phyloP scores from a whole-genome alignment of 495 filamentous ascomycete genomes.

The Penicillium pancosmium region DNA sequence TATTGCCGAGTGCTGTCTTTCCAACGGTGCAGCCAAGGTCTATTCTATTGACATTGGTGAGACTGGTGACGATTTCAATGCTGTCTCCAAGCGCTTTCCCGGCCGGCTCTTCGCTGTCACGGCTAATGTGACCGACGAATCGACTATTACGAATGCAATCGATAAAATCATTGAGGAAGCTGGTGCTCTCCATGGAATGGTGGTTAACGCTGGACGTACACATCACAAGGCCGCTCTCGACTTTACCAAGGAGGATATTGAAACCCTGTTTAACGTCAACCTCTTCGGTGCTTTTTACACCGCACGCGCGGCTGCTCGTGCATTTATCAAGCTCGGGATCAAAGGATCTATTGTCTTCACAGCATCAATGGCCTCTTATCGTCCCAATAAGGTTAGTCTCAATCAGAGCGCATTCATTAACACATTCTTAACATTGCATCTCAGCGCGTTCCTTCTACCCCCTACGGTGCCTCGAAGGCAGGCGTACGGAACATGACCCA shows the following conservation, averaged over 20 bases:
- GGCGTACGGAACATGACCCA: constrained; percentile 38
- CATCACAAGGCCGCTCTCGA: constrained; percentile 47
- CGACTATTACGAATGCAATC: constrained; percentile 37
- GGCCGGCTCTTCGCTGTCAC: constrained; percentile 34
- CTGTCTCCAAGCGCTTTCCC: constrained; percentile 31
- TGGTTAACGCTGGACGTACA: constrained; percentile 46
- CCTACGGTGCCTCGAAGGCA: constrained; percentile 36
- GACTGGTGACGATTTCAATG: constrained; percentile 38
- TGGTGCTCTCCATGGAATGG: constrained; percentile 39
- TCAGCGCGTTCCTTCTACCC: constrained; percentile 35
- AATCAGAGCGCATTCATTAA: not conserved
- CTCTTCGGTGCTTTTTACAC: constrained; percentile 45
- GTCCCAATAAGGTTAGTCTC: constrained; percentile 39
- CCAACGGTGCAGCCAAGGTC: constrained; percentile 40
- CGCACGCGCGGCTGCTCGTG: constrained; percentile 35
- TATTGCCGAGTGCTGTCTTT: constrained; percentile 42
- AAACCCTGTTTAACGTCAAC: constrained; percentile 46
- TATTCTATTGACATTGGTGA: constrained; percentile 48
- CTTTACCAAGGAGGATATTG: constrained; percentile 42
- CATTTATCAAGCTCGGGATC: constrained; percentile 44
- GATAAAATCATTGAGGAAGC: constrained; percentile 37
- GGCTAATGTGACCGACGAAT: constrained; percentile 41
- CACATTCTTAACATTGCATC: not conserved
- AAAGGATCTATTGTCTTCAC: constrained; percentile 50
- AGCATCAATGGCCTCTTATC: constrained; percentile 49